Percentiles rank a stretch among this genome's conserved stretches.
Conservation (phyloP, 257 asterid genomes). For the Jacaranda mimosifolia region DNA sequence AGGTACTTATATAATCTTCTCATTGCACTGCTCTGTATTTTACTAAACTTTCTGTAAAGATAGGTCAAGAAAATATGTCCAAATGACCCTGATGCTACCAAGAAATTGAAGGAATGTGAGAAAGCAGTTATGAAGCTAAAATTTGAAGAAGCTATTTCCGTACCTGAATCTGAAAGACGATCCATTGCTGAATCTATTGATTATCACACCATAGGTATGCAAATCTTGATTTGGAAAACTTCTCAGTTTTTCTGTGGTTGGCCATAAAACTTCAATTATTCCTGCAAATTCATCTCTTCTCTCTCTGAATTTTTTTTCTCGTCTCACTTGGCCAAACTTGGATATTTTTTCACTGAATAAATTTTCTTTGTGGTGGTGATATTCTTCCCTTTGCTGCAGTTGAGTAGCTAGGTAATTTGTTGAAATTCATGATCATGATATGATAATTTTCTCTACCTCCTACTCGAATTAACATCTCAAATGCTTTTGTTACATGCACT, state of each 20-base stretch:
- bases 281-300: conserved; percentile 28
- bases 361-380: conserved; percentile 21
- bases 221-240: conserved; percentile 23
- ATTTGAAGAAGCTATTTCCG: conserved; percentile 96
- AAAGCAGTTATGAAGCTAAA: conserved; percentile 94
- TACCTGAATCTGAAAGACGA: conserved; percentile 70
- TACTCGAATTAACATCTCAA: conserved; percentile 10
- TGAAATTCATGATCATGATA: conserved; percentile 2
- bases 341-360: background rate
- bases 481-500: conserved; percentile 26
- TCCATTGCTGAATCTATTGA: conserved; percentile 87
- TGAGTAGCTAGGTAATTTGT: conserved; percentile 8
- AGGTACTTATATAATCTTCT: conserved; percentile 4
- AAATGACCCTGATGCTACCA: conserved; percentile 94
- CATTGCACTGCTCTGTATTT: conserved; percentile 6
- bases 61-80: conserved; percentile 91
- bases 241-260: background rate
- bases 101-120: conserved; percentile 95
- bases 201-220: conserved; percentile 84
- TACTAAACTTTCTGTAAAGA: conserved; percentile 5
- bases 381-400: conserved; percentile 18
- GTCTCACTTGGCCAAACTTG: conserved; percentile 14
- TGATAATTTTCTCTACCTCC: too few species aligned
- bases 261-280: conserved; percentile 19
- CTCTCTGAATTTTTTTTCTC: background rate